Base-by-base conservation (phyloP, 495 filamentous ascomycete genomes). In the Evernia prunastri region DNA sequence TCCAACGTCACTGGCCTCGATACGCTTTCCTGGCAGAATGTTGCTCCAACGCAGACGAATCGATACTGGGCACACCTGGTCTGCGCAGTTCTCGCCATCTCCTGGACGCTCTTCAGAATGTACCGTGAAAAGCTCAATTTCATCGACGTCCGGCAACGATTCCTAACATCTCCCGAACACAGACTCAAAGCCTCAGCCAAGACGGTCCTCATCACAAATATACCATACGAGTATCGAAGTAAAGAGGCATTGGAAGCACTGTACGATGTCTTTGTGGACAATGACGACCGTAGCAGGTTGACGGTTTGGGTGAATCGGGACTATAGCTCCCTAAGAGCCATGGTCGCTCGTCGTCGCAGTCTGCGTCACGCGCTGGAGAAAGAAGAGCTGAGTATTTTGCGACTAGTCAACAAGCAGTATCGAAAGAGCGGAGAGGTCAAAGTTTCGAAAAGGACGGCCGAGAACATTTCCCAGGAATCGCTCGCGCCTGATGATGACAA, bases 261-360 rank as follows among this genome's bases (percentile, higher is more conserved):
- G 25, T 70, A 70, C 36, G 68, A 70, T 61, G 68, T 70, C 39
- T 70, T 70, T 54, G 68, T 70, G 37, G 68, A 70, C 45, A 68
- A 70, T 37, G 68, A 70, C 54, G 68, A 70, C 60, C 66, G 59
- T 31, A 68, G 60, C 58, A 67, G 60, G 45, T 62, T 70, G 58
- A 65, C 39, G 47, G 68, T 65, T 20, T 70, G 68, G 68, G 66
- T 70, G 15, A 70, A 70, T 40, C 63, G 68, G 45, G 68, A 70
- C 45, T 70, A 70, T 31, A 39, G 61, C 5, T 56, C 57, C 39
- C 40, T 70, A 63, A 68, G 63, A 59, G 61, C 59, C n/a, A 25
- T 70, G 43, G 68, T 68, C 23, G 66, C 60, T 20, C 64, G 61
- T 29, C 66, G 68, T 49, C 59, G 68, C 64, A 66, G 63, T 63